Conservation (phyloP, 129 eudicot genomes). For the Scalesia atractyloides region DNA sequence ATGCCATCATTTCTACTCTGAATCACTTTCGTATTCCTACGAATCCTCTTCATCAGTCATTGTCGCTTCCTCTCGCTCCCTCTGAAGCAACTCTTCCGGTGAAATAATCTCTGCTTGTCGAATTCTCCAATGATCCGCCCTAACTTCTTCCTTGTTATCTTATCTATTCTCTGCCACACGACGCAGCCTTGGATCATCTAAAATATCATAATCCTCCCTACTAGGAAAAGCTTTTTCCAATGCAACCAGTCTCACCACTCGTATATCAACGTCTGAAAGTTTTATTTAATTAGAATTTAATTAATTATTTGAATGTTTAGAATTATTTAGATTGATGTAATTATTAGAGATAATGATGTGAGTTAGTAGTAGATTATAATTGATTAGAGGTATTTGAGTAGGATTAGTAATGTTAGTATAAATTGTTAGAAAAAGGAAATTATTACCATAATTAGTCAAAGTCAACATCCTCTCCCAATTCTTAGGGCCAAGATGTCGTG, state of each 20-base stretch:
- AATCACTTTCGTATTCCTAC: conserved; percentile 87
- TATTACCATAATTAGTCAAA: too few relatives aligned
- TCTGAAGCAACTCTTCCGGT: conserved; percentile 63
- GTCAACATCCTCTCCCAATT: too few relatives aligned
- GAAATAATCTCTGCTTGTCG: conserved; percentile 89
- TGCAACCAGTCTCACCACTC: conserved; percentile 50
- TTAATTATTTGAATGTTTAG: too few relatives aligned
- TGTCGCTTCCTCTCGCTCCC: conserved; percentile 66
- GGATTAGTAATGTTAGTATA: too few relatives aligned
- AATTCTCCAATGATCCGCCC: conserved; percentile 86
- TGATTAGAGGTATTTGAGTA: too few relatives aligned
- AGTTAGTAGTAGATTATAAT: too few relatives aligned
- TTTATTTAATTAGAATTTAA: conserved; percentile 20
- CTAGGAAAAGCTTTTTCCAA: conserved; percentile 76
- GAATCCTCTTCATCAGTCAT: conserved; percentile 70
- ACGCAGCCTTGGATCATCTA: conserved; percentile 72
- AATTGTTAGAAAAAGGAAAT: too few relatives aligned
- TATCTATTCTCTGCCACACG: conserved; percentile 69
- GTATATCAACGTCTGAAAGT: conserved; percentile 75
- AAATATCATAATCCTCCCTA: conserved; percentile 38
- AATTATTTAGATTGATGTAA: conserved; percentile 61
- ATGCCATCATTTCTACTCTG: conserved; percentile 60
- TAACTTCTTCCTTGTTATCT: conserved; percentile 73
- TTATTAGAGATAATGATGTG: too few relatives aligned
- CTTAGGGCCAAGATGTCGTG: too few relatives aligned